Evolutionary conservation across 345 rosid genomes (phyloP).

Genomic region (Moringa oleifera): DNA sequence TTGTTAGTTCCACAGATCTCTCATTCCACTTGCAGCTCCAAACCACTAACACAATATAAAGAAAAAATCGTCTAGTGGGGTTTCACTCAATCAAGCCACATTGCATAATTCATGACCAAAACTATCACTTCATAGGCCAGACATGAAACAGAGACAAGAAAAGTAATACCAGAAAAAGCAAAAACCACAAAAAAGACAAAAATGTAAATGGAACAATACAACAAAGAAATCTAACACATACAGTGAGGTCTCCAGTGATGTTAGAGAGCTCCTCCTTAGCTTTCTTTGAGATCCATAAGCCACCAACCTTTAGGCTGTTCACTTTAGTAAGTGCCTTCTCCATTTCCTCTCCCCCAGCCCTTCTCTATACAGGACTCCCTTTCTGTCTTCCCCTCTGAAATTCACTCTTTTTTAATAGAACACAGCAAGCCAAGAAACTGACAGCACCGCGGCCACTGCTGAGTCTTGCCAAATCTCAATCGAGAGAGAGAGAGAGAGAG

Average conservation of each 20-base stretch:
- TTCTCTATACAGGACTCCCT: not conserved
- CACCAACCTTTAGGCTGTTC: slow-evolving; percentile 73
- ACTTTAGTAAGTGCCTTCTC: slow-evolving; percentile 92
- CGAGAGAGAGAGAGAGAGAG: not conserved
- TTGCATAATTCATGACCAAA: slow-evolving; percentile 18
- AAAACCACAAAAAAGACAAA: not conserved
- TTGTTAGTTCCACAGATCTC: slow-evolving; percentile 24
- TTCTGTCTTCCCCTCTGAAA: not conserved
- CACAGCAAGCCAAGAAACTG: not conserved
- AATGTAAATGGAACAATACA: no score
- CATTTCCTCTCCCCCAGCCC: slow-evolving; percentile 40
- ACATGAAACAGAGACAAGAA: not conserved
- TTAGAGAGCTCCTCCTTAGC: slow-evolving; percentile 86
- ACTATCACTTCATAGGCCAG: slow-evolving; percentile 3
- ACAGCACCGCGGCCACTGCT: not conserved
- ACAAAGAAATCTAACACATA: slow-evolving; percentile 19
- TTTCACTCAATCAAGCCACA: slow-evolving; percentile 23
- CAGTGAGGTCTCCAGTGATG: slow-evolving; percentile 77
- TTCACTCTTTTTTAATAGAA: slow-evolving; percentile 5
- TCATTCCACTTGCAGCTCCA: slow-evolving; percentile 12
- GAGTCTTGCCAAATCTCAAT: slow-evolving; percentile 12
- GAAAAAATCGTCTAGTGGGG: slow-evolving; percentile 8
- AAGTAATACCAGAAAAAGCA: slow-evolving; percentile 3
- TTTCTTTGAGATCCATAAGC: slow-evolving; percentile 88
- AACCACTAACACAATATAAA: slow-evolving; percentile 8